Evolutionary conservation across 2,329 filamentous ascomycete genomes (phyloP).

Genomic region (Aspergillus floridensis): DNA sequence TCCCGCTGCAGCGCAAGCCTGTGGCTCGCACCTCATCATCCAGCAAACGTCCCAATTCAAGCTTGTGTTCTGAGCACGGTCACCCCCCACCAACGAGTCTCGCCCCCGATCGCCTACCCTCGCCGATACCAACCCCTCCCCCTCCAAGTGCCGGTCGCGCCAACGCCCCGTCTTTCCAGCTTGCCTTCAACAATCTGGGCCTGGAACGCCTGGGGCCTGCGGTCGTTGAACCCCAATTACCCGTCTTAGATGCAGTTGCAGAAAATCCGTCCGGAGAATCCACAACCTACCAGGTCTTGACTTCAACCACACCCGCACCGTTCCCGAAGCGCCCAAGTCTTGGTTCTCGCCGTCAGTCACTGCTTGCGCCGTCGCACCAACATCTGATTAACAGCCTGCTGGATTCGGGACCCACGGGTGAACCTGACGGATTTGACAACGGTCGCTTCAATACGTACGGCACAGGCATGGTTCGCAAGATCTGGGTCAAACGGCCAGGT

Average conservation of each 20-base stretch:
- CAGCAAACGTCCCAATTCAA: slow-evolving; percentile 12
- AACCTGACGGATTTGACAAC: slow-evolving; percentile 21
- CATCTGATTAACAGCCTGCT: slow-evolving; percentile 38
- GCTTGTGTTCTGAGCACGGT: slow-evolving; percentile 18
- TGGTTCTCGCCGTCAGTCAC: slow-evolving; percentile 38
- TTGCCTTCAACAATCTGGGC: slow-evolving; percentile 15
- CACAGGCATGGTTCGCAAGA: slow-evolving; percentile 60
- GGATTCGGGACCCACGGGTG: slow-evolving; percentile 25
- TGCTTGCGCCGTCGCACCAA: slow-evolving; percentile 40
- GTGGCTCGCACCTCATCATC: slow-evolving; percentile 13
- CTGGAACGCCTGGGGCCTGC: slow-evolving; percentile 15
- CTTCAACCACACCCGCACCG: slow-evolving; percentile 13
- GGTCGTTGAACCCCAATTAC: slow-evolving; percentile 21
- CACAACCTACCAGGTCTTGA: slow-evolving; percentile 10
- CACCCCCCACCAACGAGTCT: slow-evolving; percentile 26
- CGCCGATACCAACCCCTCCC: slow-evolving; percentile 18
- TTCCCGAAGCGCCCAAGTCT: slow-evolving; percentile 34
- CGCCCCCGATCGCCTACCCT: slow-evolving; percentile 19
- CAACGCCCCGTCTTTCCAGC: slow-evolving; percentile 22
- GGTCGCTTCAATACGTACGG: slow-evolving; percentile 19
- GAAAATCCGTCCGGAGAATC: slow-evolving; percentile 22
- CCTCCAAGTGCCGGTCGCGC: slow-evolving; percentile 22
- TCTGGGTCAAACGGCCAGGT: slow-evolving; percentile 89
- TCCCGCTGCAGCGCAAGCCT: slow-evolving; percentile 1
- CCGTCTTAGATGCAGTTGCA: slow-evolving; percentile 29